Evolutionary conservation across 1,284 basidiomycete genomes (phyloP), one percentile per base, ranked within the genome.

Genomic region (Erythrobasidium hasegawianum): DNA sequence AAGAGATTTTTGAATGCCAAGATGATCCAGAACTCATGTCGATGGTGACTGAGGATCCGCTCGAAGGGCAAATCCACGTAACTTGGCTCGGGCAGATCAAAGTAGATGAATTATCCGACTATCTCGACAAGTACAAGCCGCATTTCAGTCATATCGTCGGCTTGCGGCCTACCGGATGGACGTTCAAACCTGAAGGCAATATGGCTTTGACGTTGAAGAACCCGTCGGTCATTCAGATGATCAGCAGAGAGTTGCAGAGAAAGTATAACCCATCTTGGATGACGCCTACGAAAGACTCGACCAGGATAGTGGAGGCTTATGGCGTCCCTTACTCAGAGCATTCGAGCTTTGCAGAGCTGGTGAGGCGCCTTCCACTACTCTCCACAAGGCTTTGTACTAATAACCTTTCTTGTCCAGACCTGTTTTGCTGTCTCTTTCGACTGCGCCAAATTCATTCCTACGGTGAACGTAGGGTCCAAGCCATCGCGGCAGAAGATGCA

Each of bases 271-370:
- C 71, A 0, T 68, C 72, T 2, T 73, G 61, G 83, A 87, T 16
- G 84, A 86, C 73, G 8, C 73, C 73, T 1, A 71, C 72, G 22
- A 69, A 72, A 16, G 74, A 74, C 53, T 74, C 73, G 60, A 75
- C 74, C 0, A 68, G 68, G 9, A 65, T 64, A 10, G 68, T 66
- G 16, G 61, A 73, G 52, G 70, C 67, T 2, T 73, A 75, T 66
- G 75, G 90, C 33, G 89, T 97, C 14, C 95, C 95, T 2, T 97
- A 97, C 76, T 95, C 90, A 2, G 94, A 97, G 76, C 94, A 98
- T 76, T 94, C 90, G 57, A 92, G 89, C 39, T 96, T 96, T 78
- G 88, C 88, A 72, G 93, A 96, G 78, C 81, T 93, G 14, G 69
- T 58, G 4, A 39, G 18, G 38, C 7, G 13, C n/a, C n/a, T n/a